phyloP scores from a whole-genome alignment of 2,329 filamentous ascomycete species.

The Neopestalotiopsis sp. region DNA sequence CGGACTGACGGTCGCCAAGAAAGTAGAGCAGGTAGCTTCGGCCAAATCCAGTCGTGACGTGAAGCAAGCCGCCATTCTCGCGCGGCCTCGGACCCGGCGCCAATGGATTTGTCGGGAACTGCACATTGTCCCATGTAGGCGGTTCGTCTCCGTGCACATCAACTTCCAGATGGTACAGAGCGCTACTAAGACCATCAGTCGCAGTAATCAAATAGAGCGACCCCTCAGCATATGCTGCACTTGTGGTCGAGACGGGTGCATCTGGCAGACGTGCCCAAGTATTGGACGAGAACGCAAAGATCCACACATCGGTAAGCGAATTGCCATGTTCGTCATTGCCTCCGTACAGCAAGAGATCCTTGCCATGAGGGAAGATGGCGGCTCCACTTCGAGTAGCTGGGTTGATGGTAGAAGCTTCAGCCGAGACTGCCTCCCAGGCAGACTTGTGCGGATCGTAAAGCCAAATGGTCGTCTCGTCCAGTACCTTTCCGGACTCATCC shows the following conservation, averaged over 20 bases:
- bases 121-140: conserved; percentile 43
- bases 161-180: conserved; percentile 42
- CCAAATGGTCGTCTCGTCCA: conserved; percentile 42
- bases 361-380: conserved; percentile 41
- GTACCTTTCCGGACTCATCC: conserved; percentile 32
- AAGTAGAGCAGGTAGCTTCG: conserved; percentile 57
- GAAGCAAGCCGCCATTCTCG: conserved; percentile 47
- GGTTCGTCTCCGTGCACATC: conserved; percentile 34
- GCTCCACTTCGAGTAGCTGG: conserved; percentile 38
- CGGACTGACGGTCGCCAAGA: conserved; percentile 42
- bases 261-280: conserved; percentile 56
- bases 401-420: conserved; percentile 18
- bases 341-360: conserved; percentile 56
- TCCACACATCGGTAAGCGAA: conserved; percentile 50
- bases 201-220: conserved; percentile 52
- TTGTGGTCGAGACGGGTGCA: conserved; percentile 42
- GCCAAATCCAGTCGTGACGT: conserved; percentile 55
- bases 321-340: conserved; percentile 39
- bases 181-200: conserved; percentile 37
- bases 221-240: conserved; percentile 47
- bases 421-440: conserved; percentile 38
- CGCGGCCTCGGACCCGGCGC: conserved; percentile 46
- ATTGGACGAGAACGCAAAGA: conserved; percentile 52
- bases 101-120: conserved; percentile 42
- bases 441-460: conserved; percentile 41